A percentile compares a stretch with the other conserved stretches of the same genome.
phyloP scores from a whole-genome alignment of 139 green algal genomes.

The Closterium sp. region DNA sequence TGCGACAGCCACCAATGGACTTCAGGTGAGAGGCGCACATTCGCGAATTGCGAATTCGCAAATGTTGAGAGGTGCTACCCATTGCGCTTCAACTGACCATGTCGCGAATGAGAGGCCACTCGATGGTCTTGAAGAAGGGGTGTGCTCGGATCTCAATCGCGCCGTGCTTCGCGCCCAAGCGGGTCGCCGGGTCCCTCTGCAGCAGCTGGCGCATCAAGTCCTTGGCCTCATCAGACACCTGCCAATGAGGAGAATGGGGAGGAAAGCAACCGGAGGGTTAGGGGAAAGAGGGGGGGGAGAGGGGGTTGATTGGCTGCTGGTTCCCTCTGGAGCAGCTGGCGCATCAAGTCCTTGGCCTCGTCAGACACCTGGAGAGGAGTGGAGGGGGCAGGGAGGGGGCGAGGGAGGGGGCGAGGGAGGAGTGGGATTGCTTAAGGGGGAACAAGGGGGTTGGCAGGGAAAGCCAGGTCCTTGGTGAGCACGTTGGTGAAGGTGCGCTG shows the following conservation, averaged over 20 bases:
- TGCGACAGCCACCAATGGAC: conserved; percentile 82
- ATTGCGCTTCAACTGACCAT: conserved; percentile 6
- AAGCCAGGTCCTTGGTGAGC: conserved; percentile 77
- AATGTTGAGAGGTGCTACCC: background rate
- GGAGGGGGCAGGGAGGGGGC: background rate
- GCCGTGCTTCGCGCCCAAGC: conserved; percentile 70
- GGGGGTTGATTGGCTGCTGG: conserved; percentile 51
- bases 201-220: conserved; percentile 83
- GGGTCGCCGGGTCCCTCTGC: conserved; percentile 68
- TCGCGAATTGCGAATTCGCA: background rate
- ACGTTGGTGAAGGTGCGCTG: conserved; percentile 93
- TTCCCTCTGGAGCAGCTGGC: conserved; percentile 78
- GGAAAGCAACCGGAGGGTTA: no score
- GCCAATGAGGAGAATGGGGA: no score
- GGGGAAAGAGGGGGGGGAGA: background rate
- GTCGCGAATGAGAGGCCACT: conserved; percentile 85
- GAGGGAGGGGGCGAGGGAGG: background rate
- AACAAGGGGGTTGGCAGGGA: conserved; percentile 59
- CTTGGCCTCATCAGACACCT: conserved; percentile 47
- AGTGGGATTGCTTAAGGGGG: background rate
- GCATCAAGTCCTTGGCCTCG: conserved; percentile 70
- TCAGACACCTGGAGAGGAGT: no score
- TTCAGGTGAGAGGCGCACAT: conserved; percentile 73
- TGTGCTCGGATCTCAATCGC: conserved; percentile 93
- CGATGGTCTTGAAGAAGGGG: conserved; percentile 82